Evolutionary conservation across 1,284 basidiomycete genomes (phyloP).

Genomic region (Anthracocystis panici-leucophaei): DNA sequence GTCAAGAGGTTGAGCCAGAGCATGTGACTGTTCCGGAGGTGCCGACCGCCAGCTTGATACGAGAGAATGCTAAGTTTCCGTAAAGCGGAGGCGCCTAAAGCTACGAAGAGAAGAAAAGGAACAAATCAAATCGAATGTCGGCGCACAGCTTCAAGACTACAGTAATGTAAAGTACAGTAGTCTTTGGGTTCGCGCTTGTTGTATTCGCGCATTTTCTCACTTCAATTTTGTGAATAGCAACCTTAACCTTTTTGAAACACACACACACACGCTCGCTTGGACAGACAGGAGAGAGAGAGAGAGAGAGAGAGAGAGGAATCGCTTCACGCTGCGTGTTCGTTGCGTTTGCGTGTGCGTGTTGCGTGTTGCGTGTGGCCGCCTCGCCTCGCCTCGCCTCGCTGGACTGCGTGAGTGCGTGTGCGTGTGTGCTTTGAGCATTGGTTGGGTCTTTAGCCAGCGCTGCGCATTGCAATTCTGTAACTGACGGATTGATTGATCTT

Average conservation of each 20-base stretch:
- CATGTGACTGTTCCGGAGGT: not conserved
- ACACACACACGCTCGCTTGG: not conserved
- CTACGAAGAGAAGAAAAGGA: not conserved
- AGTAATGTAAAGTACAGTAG: too few relatives aligned
- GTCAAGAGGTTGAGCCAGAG: not conserved
- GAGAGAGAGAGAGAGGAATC: too few relatives aligned
- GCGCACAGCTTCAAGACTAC: too few relatives aligned
- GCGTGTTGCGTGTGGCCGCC: not conserved
- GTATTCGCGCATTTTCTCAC: not conserved
- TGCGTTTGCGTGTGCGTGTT: conserved; percentile 6
- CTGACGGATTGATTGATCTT: conserved; percentile 1
- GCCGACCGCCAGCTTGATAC: not conserved
- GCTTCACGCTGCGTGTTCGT: not conserved
- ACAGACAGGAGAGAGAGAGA: too few relatives aligned
- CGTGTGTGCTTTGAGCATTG: not conserved
- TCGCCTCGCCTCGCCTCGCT: not conserved
- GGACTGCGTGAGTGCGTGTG: not conserved
- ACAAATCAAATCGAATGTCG: not conserved
- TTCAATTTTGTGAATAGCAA: conserved; percentile 1
- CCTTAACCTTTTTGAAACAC: not conserved
- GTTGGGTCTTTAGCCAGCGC: conserved; percentile 1
- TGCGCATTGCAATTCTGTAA: conserved; percentile 9
- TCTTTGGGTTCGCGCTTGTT: too few relatives aligned
- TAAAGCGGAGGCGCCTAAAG: not conserved
- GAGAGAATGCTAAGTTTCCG: not conserved